Evolutionary conservation across 1,139 yeast genomes (phyloP).

Genomic region (Magnusiomyces magnusii): DNA sequence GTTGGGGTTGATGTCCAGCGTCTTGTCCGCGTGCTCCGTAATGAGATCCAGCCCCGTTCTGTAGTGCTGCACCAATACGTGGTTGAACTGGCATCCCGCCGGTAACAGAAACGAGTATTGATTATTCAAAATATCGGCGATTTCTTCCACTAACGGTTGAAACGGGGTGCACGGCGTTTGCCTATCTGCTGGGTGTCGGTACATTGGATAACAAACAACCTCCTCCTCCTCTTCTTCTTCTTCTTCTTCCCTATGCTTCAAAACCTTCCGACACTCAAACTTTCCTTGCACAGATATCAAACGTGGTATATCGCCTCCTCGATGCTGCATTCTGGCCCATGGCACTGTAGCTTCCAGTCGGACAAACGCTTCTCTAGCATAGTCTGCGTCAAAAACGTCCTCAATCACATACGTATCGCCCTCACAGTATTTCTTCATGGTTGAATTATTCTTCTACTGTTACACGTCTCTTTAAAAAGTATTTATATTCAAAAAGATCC

Average conservation of each 20-base stretch:
- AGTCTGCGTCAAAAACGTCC: conserved; percentile 5
- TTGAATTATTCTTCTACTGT: neutral
- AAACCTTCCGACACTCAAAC: neutral
- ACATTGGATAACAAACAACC: conserved; percentile 12
- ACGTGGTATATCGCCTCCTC: conserved; percentile 21
- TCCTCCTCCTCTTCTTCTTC: too few species aligned
- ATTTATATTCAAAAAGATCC: too few species aligned
- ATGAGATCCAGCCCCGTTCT: conserved; percentile 19
- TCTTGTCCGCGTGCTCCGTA: conserved; percentile 22
- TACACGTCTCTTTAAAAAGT: too few species aligned
- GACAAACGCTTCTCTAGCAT: conserved; percentile 7
- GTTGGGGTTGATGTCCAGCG: conserved; percentile 19
- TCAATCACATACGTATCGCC: conserved; percentile 11
- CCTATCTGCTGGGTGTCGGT: conserved; percentile 21
- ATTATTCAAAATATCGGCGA: conserved; percentile 7
- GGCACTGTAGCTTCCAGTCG: neutral
- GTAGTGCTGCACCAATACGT: conserved; percentile 21
- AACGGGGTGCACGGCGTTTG: conserved; percentile 12
- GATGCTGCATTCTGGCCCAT: conserved; percentile 18
- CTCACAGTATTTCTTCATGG: conserved; percentile 2
- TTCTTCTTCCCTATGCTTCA: too few species aligned
- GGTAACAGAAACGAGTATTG: conserved; percentile 4
- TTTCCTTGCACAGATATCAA: conserved; percentile 20
- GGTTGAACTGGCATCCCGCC: conserved; percentile 17
- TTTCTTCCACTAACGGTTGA: conserved; percentile 10